Evolutionary conservation across 2,329 filamentous ascomycete genomes (phyloP).

Genomic region (Ophiostoma australiae): DNA sequence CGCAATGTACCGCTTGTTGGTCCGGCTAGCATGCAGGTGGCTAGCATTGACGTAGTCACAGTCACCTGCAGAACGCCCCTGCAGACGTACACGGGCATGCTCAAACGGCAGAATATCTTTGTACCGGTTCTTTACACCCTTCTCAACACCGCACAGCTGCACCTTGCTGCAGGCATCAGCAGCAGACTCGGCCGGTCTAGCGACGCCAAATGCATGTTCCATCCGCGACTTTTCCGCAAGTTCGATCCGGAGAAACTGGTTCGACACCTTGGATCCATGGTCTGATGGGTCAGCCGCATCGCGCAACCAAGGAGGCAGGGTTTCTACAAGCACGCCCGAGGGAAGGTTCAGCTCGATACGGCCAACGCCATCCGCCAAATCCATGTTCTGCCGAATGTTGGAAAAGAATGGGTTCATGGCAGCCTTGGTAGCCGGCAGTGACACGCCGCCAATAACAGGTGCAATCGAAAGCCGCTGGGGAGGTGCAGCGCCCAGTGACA

Average conservation of each 20-base stretch:
- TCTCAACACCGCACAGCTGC: constrained; percentile 86
- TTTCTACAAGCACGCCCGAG: constrained; percentile 41
- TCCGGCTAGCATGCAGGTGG: constrained; percentile 71
- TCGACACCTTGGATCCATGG: constrained; percentile 72
- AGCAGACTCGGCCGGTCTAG: constrained; percentile 38
- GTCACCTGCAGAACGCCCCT: constrained; percentile 58
- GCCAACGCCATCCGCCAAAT: constrained; percentile 86
- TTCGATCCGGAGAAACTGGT: constrained; percentile 81
- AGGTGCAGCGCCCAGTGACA: constrained; percentile 48
- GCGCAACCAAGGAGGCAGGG: constrained; percentile 72
- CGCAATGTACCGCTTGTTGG: constrained; percentile 90
- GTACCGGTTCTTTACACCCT: constrained; percentile 92
- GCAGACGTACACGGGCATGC: constrained; percentile 78
- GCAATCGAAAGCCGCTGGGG: constrained; percentile 48
- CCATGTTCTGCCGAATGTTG: constrained; percentile 96
- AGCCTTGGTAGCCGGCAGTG: constrained; percentile 65
- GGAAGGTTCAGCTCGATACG: constrained; percentile 60
- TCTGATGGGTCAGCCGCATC: constrained; percentile 62
- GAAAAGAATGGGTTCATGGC: constrained; percentile 85
- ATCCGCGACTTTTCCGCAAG: constrained; percentile 85
- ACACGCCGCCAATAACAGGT: constrained; percentile 84
- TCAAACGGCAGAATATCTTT: constrained; percentile 98
- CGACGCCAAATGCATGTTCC: constrained; percentile 64
- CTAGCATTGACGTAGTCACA: constrained; percentile 98
- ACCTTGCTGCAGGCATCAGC: constrained; percentile 39